Percentiles rank a stretch among this genome's conserved stretches.
phyloP scores from a whole-genome alignment of 2,329 filamentous ascomycete species.

The Talaromyces sp. region DNA sequence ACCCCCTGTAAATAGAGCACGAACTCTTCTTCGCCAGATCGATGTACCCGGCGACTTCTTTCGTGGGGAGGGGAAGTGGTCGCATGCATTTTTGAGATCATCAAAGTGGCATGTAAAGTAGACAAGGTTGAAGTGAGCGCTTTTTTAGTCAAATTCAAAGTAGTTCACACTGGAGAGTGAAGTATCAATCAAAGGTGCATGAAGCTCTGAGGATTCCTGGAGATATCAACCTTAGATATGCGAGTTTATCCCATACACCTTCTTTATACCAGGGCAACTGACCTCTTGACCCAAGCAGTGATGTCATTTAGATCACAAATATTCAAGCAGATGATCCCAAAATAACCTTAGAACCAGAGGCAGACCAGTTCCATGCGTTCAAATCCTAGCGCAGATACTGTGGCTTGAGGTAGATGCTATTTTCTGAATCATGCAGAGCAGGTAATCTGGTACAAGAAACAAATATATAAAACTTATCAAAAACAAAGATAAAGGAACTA shows the following conservation, averaged over 20 bases:
- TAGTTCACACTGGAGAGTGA: neutral
- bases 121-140: neutral
- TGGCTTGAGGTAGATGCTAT: slow-evolving; percentile 1
- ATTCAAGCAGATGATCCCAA: neutral
- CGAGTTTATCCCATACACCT: neutral
- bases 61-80: slow-evolving; percentile 34
- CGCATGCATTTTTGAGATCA: slow-evolving; percentile 1
- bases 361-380: neutral
- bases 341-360: neutral
- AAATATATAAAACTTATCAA: neutral
- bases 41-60: slow-evolving; percentile 31
- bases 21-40: slow-evolving; percentile 41
- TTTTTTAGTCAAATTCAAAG: neutral
- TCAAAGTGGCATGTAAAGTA: neutral
- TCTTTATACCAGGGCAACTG: neutral
- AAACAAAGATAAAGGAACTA: neutral
- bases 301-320: neutral
- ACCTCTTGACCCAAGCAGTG: neutral
- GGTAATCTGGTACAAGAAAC: neutral
- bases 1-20: slow-evolving; percentile 45
- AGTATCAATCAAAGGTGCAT: neutral
- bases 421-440: neutral
- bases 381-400: neutral
- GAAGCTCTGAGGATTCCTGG: too few relatives aligned
- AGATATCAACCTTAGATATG: neutral